Conservation (phyloP, 371 early-diverging fungal genomes). For the Mucor lusitanicus region DNA sequence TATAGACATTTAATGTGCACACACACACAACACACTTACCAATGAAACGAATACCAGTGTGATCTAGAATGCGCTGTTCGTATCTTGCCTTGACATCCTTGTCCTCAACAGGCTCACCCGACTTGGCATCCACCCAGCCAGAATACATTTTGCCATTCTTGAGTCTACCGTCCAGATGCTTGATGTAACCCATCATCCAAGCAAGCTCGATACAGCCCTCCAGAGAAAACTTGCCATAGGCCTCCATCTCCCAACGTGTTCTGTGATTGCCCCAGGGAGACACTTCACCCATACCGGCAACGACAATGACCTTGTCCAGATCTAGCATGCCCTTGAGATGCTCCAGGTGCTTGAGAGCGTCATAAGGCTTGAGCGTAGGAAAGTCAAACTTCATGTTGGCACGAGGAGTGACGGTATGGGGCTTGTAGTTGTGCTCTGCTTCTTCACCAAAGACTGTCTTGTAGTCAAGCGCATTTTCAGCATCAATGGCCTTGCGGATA, state of each 20-base stretch:
- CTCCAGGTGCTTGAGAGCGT: conserved; percentile 68
- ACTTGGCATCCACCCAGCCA: conserved; percentile 94
- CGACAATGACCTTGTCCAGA: conserved; percentile 91
- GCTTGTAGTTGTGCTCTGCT: conserved; percentile 76
- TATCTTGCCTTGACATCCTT: conserved; percentile 91
- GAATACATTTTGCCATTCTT: conserved; percentile 81
- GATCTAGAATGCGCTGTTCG: conserved; percentile 89
- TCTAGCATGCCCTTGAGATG: conserved; percentile 88
- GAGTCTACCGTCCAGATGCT: conserved; percentile 86
- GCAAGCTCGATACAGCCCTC: conserved; percentile 97
- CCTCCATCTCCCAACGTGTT: conserved; percentile 98
- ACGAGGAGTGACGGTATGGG: conserved; percentile 79
- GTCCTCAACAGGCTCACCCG: conserved; percentile 91
- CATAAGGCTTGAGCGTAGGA: conserved; percentile 74
- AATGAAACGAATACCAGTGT: conserved; percentile 94
- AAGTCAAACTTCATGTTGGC: conserved; percentile 95
- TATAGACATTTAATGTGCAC: no score
- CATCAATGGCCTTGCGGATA: conserved; percentile 82
- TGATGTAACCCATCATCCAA: conserved; percentile 96
- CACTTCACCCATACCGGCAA: conserved; percentile 94
- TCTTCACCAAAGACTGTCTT: conserved; percentile 75
- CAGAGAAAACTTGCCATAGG: conserved; percentile 89
- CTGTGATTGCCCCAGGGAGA: conserved; percentile 93
- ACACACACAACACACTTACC: conserved; percentile 43
- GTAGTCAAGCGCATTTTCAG: conserved; percentile 79